These are phyloP conservation scores for Lipomyces chichibuensis DNA, from an alignment of 805 yeast species.

Conservation along the genomic window DNA sequence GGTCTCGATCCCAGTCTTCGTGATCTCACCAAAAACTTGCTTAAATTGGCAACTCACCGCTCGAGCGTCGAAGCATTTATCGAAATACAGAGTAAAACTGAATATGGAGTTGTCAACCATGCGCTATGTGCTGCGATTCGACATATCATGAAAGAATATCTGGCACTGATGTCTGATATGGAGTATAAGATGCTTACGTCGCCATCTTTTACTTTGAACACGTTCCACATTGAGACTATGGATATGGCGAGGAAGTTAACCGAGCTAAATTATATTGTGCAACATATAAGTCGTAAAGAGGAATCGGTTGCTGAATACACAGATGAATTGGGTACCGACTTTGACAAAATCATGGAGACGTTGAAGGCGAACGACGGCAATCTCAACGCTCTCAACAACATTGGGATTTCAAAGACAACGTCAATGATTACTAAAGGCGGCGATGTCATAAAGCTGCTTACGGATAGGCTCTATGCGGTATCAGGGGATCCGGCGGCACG, in stretches of 20 bases:
- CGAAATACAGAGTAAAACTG: constrained; percentile 57
- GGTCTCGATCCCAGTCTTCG: constrained; percentile 74
- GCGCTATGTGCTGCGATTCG: constrained; percentile 67
- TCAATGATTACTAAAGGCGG: constrained; percentile 66
- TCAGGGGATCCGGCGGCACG: constrained; percentile 67
- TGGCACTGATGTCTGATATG: constrained; percentile 44
- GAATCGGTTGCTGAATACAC: constrained; percentile 46
- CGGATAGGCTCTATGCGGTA: constrained; percentile 56
- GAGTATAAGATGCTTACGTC: constrained; percentile 58
- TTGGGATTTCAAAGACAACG: constrained; percentile 36
- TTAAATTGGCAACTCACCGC: constrained; percentile 65
- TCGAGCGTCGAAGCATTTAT: constrained; percentile 61
- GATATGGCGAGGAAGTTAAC: constrained; percentile 49
- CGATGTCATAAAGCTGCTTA: constrained; percentile 62
- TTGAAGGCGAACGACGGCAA: constrained; percentile 44
- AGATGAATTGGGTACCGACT: constrained; percentile 45
- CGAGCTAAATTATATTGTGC: constrained; percentile 62
- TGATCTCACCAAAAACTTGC: constrained; percentile 64
- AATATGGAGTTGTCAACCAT: constrained; percentile 74
- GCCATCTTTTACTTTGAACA: constrained; percentile 59
- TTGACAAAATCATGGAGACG: constrained; percentile 51
- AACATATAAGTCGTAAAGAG: constrained; percentile 49
- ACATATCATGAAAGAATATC: constrained; percentile 46
- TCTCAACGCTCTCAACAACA: constrained; percentile 37
- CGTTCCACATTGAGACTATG: constrained; percentile 57